These are phyloP conservation scores for Colletotrichum sp. DNA, from an alignment of 2,329 filamentous ascomycete species.

Conservation along the genomic window DNA sequence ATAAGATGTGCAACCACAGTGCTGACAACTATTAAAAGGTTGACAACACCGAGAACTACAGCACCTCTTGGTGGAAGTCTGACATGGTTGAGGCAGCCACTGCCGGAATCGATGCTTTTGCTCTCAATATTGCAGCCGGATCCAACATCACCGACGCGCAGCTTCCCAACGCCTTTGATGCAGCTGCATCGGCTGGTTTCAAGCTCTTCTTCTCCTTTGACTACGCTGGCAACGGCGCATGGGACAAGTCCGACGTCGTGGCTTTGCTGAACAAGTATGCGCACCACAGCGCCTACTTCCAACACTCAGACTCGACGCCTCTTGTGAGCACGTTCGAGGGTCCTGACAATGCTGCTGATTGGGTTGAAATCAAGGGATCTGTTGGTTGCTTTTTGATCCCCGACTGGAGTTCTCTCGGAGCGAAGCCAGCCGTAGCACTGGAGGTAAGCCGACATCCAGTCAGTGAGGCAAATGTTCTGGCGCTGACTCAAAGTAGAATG, in stretches of 20 bases:
- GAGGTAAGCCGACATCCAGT: background rate
- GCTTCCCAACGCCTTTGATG: background rate
- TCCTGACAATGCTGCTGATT: background rate
- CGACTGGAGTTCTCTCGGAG: background rate
- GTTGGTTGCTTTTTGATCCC: background rate
- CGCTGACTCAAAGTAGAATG: background rate
- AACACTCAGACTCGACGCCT: background rate
- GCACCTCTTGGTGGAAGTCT: background rate
- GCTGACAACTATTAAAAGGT: background rate
- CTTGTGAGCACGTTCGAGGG: background rate
- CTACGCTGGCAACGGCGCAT: background rate
- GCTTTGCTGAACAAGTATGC: background rate
- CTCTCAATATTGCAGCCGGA: background rate
- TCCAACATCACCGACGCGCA: background rate
- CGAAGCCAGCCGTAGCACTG: background rate
- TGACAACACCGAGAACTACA: background rate
- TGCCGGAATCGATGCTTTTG: background rate
- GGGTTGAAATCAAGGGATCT: background rate
- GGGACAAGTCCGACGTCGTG: background rate
- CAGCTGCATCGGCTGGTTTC: background rate
- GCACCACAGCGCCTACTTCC: background rate
- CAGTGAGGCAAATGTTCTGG: background rate
- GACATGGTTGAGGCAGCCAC: background rate
- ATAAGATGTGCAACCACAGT: fast-evolving
- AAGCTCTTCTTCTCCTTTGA: background rate